A percentile compares a stretch with the other conserved stretches of the same genome.
These are phyloP conservation scores for Termitomyces sp. DNA, from an alignment of 768 basidiomycete genomes.

Conservation along the genomic window DNA sequence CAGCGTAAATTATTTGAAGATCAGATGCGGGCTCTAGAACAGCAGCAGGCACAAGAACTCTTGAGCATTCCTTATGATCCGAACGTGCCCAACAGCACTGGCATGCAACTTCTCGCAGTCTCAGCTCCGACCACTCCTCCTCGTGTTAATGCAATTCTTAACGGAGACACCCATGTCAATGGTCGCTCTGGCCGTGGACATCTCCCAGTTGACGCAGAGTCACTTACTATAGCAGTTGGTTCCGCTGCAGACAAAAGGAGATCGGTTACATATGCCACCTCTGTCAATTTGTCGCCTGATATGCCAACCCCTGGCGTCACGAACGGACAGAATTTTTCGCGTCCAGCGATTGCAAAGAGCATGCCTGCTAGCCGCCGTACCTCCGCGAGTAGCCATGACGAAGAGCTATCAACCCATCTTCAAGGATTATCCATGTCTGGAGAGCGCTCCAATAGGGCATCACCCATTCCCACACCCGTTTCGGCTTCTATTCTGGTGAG, in stretches of 20 bases:
- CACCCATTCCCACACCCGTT: conserved; percentile 47
- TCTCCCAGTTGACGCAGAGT: conserved; percentile 53
- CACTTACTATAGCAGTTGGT: conserved; percentile 64
- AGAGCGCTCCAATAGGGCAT: conserved; percentile 51
- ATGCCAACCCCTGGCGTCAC: conserved; percentile 35
- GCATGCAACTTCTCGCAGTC: conserved; percentile 73
- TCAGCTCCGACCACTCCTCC: conserved; percentile 89
- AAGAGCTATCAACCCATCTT: conserved; percentile 71
- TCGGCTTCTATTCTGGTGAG: conserved; percentile 50
- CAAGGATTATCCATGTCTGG: conserved; percentile 66
- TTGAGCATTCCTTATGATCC: conserved; percentile 68
- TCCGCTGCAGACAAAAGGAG: conserved; percentile 74
- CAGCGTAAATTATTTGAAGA: conserved; percentile 94
- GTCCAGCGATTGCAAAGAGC: conserved; percentile 77
- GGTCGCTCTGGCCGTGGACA: conserved; percentile 39
- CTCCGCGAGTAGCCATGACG: conserved; percentile 83
- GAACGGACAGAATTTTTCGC: conserved; percentile 52
- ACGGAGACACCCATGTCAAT: conserved; percentile 45
- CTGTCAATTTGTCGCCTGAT: conserved; percentile 71
- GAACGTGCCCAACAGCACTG: conserved; percentile 33
- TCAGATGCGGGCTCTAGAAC: conserved; percentile 91
- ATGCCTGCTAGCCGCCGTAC: conserved; percentile 91
- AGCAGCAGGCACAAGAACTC: conserved; percentile 83
- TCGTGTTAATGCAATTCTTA: conserved; percentile 66
- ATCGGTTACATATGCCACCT: conserved; percentile 80